Base-by-base conservation (phyloP, 2,329 filamentous ascomycete genomes). In the Phoma sp. region DNA sequence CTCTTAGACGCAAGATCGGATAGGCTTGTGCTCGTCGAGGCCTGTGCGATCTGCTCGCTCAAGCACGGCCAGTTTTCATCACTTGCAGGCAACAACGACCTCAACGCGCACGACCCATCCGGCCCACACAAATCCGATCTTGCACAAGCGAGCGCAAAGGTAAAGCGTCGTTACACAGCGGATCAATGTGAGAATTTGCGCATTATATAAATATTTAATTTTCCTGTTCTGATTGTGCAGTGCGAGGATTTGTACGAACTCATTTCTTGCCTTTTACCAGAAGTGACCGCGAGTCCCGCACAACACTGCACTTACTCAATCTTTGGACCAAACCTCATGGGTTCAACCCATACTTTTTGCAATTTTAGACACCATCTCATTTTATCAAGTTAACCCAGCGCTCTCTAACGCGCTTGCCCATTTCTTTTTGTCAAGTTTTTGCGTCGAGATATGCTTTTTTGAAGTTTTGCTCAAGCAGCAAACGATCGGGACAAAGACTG, bases 211-310 rank as follows among this genome's bases (percentile, higher is more conserved):
- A 47, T 4, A 0, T 50, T 21, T 23, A 32, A 57, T 59, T 65
- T 17, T 14, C 0, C 0, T 15, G 11, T 6, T 11, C 3, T 26
- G 9, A 25, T 68, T 65, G 71, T 82, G 84, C 85, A 87, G 85
- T 87, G 85, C 83, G 84, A 87, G 84, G 84, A 83, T 77, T 84
- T 87, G 87, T 80, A 82, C 71, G 85, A 87, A 88, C 84, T 85
- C 84, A 87, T 85, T 85, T 87, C 85, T 88, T 88, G 85, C 85
- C 85, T 87, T 89, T 89, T 89, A 89, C 86, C 86, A 89, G 87
- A 88, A 86, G 86, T 87, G 85, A 85, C 86, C 85, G 85, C 87
- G 85, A 84, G 75, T 78, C 79, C 80, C 80, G 80, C 81, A 83
- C 76, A 76, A 83, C 68, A 83, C 81, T 82, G 82, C 81, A 80